Base-by-base conservation (phyloP, 2,329 filamentous ascomycete genomes). In the Aureobasidium sp. region DNA sequence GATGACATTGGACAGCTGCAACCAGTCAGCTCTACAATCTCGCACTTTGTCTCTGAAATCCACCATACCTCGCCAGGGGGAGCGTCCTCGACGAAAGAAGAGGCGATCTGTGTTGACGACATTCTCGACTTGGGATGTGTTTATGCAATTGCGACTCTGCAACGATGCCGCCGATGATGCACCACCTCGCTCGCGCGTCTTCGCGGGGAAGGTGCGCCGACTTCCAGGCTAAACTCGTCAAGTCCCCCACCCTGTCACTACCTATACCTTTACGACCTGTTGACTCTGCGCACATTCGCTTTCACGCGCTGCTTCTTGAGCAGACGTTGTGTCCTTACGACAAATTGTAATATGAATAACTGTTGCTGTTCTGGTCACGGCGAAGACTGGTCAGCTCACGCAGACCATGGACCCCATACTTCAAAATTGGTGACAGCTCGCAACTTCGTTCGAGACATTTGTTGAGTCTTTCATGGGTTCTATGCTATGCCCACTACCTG, bases 51-150 rank as follows among this genome's bases (percentile, higher is more conserved):
- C 56, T 39, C 37, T 47, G 45, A 21, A 30, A 53, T 35, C 40
- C 58, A 37, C 53, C 53, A 63, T 81, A 95, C 91, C 86, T 98
- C 93, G 76, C 93, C 93, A 19, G 93, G 93, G 42, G 93, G 93
- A 64, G 93, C 90, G 66, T 89, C 88, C 74, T 95, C 85, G 60
- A 98, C 85, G 70, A 97, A 98, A 48, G 90, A 85, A 61, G 90
- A 67, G 45, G 77, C 68, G 19, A 71, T 72, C 54, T 63, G 59
- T 47, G 63, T 60, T 57, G 69, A 68, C 63, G 48, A 52, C 48
- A 52, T 52, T 16, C 3, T 42, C 42, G 27, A 21, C 24, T 8
- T 38, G 45, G n/a, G 7, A 24, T 37, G 34, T 49, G 24, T 35
- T 1, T 47, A 25, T 44, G 27, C 27, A 44, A 44, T 44, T 44